Evolutionary conservation across 192 early-diverging fungal genomes (phyloP).

Genomic region (Backusella macrospora): DNA sequence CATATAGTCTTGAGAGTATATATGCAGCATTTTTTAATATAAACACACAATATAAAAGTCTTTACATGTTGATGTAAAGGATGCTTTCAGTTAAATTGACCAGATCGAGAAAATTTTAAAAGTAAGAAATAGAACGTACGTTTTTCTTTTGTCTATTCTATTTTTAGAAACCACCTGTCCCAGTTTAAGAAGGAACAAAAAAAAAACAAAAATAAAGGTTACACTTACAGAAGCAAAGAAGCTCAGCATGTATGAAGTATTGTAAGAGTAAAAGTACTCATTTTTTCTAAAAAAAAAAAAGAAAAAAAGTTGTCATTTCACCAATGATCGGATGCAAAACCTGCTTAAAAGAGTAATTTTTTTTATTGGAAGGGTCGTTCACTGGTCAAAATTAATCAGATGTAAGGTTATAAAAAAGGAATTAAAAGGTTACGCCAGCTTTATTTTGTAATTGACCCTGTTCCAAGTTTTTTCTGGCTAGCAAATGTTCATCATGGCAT

Average conservation of each 20-base stretch:
- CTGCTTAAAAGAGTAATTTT: neutral
- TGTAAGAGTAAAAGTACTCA: neutral
- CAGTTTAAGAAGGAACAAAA: neutral
- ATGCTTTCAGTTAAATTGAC: neutral
- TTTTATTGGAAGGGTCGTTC: neutral
- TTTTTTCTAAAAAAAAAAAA: neutral
- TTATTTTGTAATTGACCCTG: neutral
- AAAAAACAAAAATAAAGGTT: neutral
- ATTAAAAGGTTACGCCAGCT: neutral
- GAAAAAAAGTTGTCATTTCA: too few relatives aligned
- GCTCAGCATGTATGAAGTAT: neutral
- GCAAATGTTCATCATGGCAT: neutral
- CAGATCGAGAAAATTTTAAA: neutral
- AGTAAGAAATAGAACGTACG: neutral
- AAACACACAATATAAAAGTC: too few relatives aligned
- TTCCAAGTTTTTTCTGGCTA: neutral
- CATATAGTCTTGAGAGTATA: too few relatives aligned
- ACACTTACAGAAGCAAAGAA: neutral
- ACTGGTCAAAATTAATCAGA: too few relatives aligned
- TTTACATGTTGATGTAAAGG: neutral
- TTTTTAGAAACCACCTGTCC: neutral
- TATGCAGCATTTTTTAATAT: too few relatives aligned
- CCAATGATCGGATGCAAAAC: neutral
- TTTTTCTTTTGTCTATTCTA: neutral
- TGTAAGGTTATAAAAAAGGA: too few relatives aligned